Evolutionary conservation across 306 rosid species (phyloP).

Genomic region (Casuarina cunninghamiana): DNA sequence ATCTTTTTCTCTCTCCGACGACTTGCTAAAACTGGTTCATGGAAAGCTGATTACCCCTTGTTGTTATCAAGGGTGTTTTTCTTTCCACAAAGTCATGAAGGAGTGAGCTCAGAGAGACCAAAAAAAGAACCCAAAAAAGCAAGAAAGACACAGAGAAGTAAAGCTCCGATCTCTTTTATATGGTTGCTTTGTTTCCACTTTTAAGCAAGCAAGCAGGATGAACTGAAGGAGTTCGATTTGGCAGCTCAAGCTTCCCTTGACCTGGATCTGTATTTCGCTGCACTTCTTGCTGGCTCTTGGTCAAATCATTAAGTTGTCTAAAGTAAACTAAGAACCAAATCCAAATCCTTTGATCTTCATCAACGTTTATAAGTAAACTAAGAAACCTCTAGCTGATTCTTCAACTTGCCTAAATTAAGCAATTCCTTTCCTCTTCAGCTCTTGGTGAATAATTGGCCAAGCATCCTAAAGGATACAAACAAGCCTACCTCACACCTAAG

Average conservation of each 20-base stretch:
- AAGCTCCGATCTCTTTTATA: constrained; percentile 33
- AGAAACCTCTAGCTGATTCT: too few species aligned
- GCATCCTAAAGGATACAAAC: constrained; percentile 26
- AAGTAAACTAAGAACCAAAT: not conserved
- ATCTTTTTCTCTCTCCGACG: constrained; percentile 8
- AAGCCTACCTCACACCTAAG: constrained; percentile 22
- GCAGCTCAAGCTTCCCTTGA: constrained; percentile 32
- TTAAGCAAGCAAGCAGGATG: constrained; percentile 35
- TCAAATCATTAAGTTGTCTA: too few species aligned
- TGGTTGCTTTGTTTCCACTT: constrained; percentile 48
- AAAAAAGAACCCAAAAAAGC: constrained; percentile 33
- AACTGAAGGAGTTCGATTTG: constrained; percentile 33
- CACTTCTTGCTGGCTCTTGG: too few species aligned
- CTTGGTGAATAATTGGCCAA: constrained; percentile 14
- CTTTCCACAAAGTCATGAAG: not conserved
- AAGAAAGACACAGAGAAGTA: constrained; percentile 22
- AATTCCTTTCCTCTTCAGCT: constrained; percentile 3
- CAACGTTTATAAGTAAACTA: too few species aligned
- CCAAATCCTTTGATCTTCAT: not conserved
- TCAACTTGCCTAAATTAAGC: not conserved
- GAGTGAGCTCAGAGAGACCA: not conserved
- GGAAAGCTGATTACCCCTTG: constrained; percentile 33
- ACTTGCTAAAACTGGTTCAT: constrained; percentile 18
- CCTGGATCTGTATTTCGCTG: not conserved
- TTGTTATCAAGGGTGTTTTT: not conserved